Evolutionary conservation across 345 rosid species (phyloP), one percentile per base, ranked within the genome.

Genomic region (Chamaenerion angustifolium): DNA sequence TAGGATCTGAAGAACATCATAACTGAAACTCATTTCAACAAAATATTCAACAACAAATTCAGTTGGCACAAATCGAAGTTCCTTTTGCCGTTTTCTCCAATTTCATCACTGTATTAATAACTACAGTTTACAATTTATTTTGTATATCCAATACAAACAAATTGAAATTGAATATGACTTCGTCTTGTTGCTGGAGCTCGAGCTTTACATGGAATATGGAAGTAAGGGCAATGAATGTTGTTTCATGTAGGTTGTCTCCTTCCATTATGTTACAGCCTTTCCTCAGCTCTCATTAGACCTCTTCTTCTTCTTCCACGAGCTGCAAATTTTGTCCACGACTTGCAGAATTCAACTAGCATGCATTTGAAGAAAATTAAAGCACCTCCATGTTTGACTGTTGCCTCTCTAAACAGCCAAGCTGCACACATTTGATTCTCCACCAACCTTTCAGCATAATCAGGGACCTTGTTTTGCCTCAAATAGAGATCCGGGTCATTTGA

Each of bases 341-440:
- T 50, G 23, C 43, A 23, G 25, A 35, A 19, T 49, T 56, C 49
- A 80, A 52, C 74, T 55, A 60, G 76, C 84, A 25, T 78, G 68
- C n/a, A n/a, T n/a, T n/a, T n/a, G n/a, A n/a, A n/a, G n/a, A n/a
- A n/a, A n/a, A n/a, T n/a, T n/a, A n/a, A n/a, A 45, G 63, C 77
- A 48, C 94, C 95, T 15, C 99, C 99, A 53, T 80, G 96, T 62
- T 92, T 92, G 54, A 75, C 68, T 10, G 94, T 84, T 11, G 99
- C 95, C 66, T 84, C 99, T 70, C 82, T 82, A 67, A 92, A 92
- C 61, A 88, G 70, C 99, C 99, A 92, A 43, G 96, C 99, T 4
- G 96, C 94, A 37, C 94, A 73, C 96, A 92, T 88, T 73, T 92
- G 99, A 71, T 92, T 92, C 78, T 81, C 88, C 52, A 92, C 99